Evolutionary conservation across 1,284 basidiomycete genomes (phyloP).

Genomic region (Leccinum brunneo-olivaceum): DNA sequence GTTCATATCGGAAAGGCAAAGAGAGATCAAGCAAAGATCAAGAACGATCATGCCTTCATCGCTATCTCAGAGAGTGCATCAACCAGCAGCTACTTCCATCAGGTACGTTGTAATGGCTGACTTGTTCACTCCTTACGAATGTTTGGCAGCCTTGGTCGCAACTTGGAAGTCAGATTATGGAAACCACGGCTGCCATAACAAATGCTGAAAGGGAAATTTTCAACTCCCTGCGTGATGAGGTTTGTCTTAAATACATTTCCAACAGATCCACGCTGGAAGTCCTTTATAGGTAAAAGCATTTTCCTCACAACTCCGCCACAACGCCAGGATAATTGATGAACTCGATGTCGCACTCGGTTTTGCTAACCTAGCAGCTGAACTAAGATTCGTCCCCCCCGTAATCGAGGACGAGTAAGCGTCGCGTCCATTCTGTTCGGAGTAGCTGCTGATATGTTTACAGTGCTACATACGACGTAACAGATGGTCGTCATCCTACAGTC

Average conservation of each 20-base stretch:
- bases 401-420: conserved; percentile 65
- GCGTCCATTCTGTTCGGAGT: background rate
- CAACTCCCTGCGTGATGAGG: conserved; percentile 60
- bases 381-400: conserved; percentile 69
- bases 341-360: conserved; percentile 83
- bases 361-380: conserved; percentile 75
- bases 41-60: conserved; percentile 45
- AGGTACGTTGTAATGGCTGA: conserved; percentile 36
- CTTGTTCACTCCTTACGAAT: conserved; percentile 13
- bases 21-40: conserved; percentile 48
- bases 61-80: conserved; percentile 54
- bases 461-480: conserved; percentile 57
- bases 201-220: conserved; percentile 69
- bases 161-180: conserved; percentile 60
- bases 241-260: conserved; percentile 24
- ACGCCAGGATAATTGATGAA: conserved; percentile 82
- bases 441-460: conserved; percentile 34
- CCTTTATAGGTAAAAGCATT: conserved; percentile 53
- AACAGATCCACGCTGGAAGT: conserved; percentile 1
- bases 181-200: conserved; percentile 48
- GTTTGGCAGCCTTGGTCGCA: conserved; percentile 64
- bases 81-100: conserved; percentile 66
- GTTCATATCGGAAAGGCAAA: conserved; percentile 62
- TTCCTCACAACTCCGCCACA: conserved; percentile 55
- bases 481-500: conserved; percentile 89